A percentile compares a stretch with the other conserved stretches of the same genome.
Conservation (phyloP, 2,329 filamentous ascomycete species). For the Ophioceras dolichostomum region DNA sequence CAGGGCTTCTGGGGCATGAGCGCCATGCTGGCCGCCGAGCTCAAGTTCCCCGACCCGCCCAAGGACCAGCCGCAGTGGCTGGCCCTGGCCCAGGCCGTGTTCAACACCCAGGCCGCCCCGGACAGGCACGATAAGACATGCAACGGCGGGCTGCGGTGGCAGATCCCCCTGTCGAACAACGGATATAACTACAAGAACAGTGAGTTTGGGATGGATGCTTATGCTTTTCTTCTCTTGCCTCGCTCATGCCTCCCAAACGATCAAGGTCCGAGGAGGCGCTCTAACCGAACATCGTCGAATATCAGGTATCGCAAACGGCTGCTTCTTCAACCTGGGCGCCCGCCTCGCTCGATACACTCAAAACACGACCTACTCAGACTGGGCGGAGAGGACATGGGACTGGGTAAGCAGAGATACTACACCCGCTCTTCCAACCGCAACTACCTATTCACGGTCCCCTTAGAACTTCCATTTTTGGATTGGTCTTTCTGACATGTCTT, state of each 20-base stretch:
- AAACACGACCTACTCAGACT: slow-evolving; percentile 42
- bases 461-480: no score
- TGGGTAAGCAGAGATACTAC: slow-evolving; percentile 36
- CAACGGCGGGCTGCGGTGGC: slow-evolving; percentile 53
- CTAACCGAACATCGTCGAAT: not conserved
- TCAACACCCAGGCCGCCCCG: slow-evolving; percentile 31
- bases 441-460: no score
- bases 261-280: not conserved
- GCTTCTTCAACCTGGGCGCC: slow-evolving; percentile 38
- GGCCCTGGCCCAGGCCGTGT: slow-evolving; percentile 45
- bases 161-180: slow-evolving; percentile 49
- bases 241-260: not conserved
- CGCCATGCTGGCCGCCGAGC: slow-evolving; percentile 43
- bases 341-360: slow-evolving; percentile 50
- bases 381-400: slow-evolving; percentile 42
- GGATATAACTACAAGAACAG: slow-evolving; percentile 54
- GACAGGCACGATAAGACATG: slow-evolving; percentile 43
- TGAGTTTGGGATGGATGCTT: slow-evolving; percentile 1
- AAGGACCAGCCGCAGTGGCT: slow-evolving; percentile 32
- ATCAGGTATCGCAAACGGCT: slow-evolving; percentile 28
- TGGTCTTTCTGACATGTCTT: not conserved
- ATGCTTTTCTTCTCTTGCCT: not conserved
- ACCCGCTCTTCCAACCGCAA: no score
- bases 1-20: slow-evolving; percentile 47
- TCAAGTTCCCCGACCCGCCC: slow-evolving; percentile 33